These are phyloP conservation scores for Martiniozyma abietophila DNA, from an alignment of 805 yeast genomes.

Conservation along the genomic window DNA sequence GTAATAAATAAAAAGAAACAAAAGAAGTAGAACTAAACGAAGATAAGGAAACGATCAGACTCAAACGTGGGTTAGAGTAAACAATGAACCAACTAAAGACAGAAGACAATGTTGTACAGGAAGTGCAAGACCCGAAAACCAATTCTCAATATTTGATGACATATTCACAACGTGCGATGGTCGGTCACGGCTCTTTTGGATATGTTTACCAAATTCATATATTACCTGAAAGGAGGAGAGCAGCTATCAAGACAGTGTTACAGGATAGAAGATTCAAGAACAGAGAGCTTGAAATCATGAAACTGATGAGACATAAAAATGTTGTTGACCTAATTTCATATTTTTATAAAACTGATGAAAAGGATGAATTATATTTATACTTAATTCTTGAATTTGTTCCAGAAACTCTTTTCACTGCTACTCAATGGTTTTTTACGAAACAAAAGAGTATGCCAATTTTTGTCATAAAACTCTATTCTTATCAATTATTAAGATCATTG, in stretches of 20 bases:
- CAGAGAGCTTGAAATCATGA: slow-evolving; percentile 94
- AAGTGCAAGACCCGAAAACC: slow-evolving; percentile 62
- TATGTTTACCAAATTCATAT: slow-evolving; percentile 88
- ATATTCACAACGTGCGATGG: slow-evolving; percentile 78
- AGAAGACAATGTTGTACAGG: slow-evolving; percentile 44
- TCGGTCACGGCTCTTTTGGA: slow-evolving; percentile 99
- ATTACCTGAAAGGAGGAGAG: slow-evolving; percentile 62
- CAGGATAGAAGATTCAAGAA: slow-evolving; percentile 93
- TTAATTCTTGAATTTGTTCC: slow-evolving; percentile 88
- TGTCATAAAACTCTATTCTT: slow-evolving; percentile 80
- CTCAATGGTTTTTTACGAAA: slow-evolving; percentile 72
- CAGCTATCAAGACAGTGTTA: slow-evolving; percentile 92
- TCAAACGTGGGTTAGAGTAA: too few species aligned
- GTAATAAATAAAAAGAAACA: too few species aligned
- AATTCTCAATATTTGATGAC: slow-evolving; percentile 54
- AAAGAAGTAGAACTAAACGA: too few species aligned
- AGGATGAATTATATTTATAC: slow-evolving; percentile 78
- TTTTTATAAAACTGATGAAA: slow-evolving; percentile 57
- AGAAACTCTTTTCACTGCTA: slow-evolving; percentile 88
- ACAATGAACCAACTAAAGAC: too few species aligned
- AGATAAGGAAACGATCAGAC: too few species aligned
- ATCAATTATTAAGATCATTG: slow-evolving; percentile 66
- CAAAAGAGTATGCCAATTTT: slow-evolving; percentile 76
- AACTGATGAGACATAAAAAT: slow-evolving; percentile 74
- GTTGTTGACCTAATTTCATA: slow-evolving; percentile 82